A percentile compares a stretch with the other conserved stretches of the same genome.
phyloP scores from a whole-genome alignment of 352 stramenopile species.

The Globisporangium viniferum region DNA sequence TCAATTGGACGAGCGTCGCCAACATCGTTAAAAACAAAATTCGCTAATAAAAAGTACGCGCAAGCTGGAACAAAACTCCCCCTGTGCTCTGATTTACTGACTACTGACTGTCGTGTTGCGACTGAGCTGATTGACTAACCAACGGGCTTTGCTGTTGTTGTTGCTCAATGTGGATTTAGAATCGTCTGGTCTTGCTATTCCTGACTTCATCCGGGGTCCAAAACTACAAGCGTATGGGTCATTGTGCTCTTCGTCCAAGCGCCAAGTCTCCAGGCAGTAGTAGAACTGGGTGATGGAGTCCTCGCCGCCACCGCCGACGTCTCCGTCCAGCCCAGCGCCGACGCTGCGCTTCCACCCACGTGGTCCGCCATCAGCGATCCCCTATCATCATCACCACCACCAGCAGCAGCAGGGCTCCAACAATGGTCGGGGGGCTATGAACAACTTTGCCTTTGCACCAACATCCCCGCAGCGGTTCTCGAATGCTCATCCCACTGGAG shows the following conservation, averaged over 20 bases:
- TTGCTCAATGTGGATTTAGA: not conserved
- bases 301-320: not conserved
- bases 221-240: not conserved
- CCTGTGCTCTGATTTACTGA: not conserved
- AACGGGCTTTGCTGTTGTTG: not conserved
- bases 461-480: slow-evolving; percentile 13
- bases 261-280: not conserved
- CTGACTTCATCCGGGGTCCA: not conserved
- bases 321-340: not conserved
- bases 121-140: not conserved
- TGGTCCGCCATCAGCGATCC: slow-evolving; percentile 1
- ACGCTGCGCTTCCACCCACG: slow-evolving; percentile 10
- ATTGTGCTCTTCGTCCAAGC: not conserved
- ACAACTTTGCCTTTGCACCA: not conserved
- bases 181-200: not conserved
- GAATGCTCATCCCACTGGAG: not conserved
- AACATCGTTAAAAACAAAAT: not conserved
- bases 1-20: not conserved
- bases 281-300: not conserved
- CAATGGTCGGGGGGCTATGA: not conserved
- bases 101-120: not conserved
- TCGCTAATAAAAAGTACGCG: slow-evolving; percentile 10
- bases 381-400: not conserved
- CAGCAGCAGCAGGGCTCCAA: not conserved
- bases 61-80: not conserved